Evolutionary conservation across 202 grass and related monocot species (phyloP).

Genomic region (Panicum virgatum): DNA sequence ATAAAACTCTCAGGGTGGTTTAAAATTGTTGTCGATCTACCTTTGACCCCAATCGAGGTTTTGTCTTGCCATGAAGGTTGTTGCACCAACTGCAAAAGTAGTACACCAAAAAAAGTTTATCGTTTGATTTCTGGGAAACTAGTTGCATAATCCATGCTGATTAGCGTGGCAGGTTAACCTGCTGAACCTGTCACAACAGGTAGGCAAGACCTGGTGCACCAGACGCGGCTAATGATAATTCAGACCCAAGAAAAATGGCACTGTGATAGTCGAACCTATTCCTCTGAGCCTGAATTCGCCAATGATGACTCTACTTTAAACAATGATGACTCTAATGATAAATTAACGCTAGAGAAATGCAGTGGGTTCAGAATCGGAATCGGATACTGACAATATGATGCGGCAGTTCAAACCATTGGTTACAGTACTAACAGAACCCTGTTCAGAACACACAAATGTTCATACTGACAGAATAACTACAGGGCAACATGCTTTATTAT

Average conservation of each 20-base stretch:
- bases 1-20: not conserved
- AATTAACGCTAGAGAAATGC: not conserved
- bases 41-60: not conserved
- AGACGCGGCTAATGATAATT: no score
- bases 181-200: not conserved
- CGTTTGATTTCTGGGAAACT: not conserved
- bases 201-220: no score
- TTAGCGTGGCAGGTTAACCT: constrained; percentile 23
- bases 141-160: not conserved
- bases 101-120: not conserved
- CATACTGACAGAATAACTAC: not conserved
- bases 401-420: not conserved
- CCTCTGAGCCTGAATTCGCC: no score
- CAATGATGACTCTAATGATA: no score
- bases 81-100: not conserved
- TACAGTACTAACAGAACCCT: not conserved
- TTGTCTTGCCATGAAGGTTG: not conserved
- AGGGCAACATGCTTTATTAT: constrained; percentile 34
- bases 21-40: not conserved
- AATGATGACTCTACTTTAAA: no score
- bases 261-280: no score
- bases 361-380: not conserved
- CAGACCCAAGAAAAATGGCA: no score
- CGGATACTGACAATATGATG: not conserved
- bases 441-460: constrained; percentile 9